These are phyloP conservation scores for Umbellularia californica DNA, from an alignment of 164 flowering plant species.

Conservation along the genomic window DNA sequence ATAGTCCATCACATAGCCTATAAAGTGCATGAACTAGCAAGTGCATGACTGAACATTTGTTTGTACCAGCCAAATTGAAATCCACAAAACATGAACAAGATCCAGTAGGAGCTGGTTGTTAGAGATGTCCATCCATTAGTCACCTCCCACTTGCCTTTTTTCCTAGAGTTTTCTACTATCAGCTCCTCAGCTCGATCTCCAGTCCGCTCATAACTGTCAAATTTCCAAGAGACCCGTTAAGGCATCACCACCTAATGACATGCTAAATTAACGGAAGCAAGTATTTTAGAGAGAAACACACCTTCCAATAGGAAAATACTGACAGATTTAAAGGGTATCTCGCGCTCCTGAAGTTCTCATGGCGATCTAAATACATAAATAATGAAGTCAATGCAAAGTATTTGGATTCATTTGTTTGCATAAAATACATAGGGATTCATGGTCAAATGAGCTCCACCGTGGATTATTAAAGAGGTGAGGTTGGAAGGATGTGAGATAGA, in stretches of 20 bases:
- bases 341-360: constrained; percentile 87
- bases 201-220: constrained; percentile 77
- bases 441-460: too few relatives aligned
- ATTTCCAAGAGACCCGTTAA: neutral
- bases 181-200: constrained; percentile 96
- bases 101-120: neutral
- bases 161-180: constrained; percentile 94
- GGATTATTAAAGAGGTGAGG: too few relatives aligned
- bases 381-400: too few relatives aligned
- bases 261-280: neutral
- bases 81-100: neutral
- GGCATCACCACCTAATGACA: too few relatives aligned
- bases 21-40: too few relatives aligned
- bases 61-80: neutral
- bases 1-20: too few relatives aligned
- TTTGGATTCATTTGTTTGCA: too few relatives aligned
- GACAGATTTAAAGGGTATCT: constrained; percentile 84
- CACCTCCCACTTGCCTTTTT: constrained; percentile 93
- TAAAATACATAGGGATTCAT: too few relatives aligned
- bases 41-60: too few relatives aligned
- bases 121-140: constrained; percentile 21
- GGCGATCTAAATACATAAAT: constrained; percentile 48
- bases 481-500: too few relatives aligned
- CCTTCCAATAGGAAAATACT: constrained; percentile 94
- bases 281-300: constrained; percentile 12